phyloP scores from a whole-genome alignment of 139 green algal genomes.

The Micractinium sp. region DNA sequence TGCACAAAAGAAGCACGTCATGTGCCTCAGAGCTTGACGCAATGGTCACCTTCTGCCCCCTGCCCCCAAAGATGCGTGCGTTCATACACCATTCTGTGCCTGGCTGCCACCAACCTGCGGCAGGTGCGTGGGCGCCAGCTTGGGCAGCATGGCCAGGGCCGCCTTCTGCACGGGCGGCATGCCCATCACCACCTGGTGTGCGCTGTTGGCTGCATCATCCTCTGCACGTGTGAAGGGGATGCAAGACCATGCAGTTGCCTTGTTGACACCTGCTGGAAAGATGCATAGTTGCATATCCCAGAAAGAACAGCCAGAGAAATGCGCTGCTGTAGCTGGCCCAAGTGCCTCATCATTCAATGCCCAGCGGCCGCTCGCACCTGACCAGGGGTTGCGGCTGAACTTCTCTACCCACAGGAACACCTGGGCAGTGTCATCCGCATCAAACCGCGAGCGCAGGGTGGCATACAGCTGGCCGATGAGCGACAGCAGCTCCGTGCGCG shows the following conservation, averaged over 20 bases:
- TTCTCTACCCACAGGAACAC: constrained; percentile 75
- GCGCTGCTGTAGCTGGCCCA: background rate
- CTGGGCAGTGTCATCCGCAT: constrained; percentile 52
- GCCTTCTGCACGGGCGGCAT: constrained; percentile 80
- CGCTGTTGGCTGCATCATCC: constrained; percentile 59
- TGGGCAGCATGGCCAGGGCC: constrained; percentile 66
- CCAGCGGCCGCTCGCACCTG: background rate
- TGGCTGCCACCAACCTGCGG: constrained; percentile 33
- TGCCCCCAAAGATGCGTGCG: background rate
- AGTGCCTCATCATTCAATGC: background rate
- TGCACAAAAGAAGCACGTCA: too few species aligned
- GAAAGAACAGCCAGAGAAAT: background rate
- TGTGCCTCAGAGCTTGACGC: too few species aligned
- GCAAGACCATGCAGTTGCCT: background rate
- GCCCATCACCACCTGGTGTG: constrained; percentile 37
- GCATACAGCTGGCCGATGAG: constrained; percentile 58
- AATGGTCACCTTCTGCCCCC: too few species aligned
- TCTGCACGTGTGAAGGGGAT: constrained; percentile 13
- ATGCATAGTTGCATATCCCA: background rate
- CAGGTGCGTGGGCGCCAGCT: constrained; percentile 62
- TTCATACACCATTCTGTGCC: background rate
- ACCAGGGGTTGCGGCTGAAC: constrained; percentile 70
- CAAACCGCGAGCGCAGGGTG: constrained; percentile 48
- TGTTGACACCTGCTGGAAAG: background rate
- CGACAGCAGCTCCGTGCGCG: constrained; percentile 68